These are phyloP conservation scores for Sanghuangporus baumii DNA, from an alignment of 1,284 basidiomycete genomes.

Conservation along the genomic window DNA sequence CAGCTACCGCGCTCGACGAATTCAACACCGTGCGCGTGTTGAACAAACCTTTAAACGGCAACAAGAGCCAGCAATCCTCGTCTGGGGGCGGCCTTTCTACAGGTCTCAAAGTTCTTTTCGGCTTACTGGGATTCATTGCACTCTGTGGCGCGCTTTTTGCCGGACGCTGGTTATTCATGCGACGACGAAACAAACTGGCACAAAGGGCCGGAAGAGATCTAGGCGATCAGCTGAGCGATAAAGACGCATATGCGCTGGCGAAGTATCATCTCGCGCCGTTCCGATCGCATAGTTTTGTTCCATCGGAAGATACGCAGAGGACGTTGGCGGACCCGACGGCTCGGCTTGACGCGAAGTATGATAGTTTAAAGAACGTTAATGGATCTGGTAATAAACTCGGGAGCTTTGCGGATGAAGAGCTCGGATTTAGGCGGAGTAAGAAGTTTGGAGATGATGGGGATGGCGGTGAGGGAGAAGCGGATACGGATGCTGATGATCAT, in stretches of 20 bases:
- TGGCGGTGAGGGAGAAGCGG: constrained; percentile 24
- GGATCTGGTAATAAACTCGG: constrained; percentile 21
- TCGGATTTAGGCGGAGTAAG: constrained; percentile 9
- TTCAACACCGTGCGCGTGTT: constrained; percentile 62
- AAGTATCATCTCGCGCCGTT: constrained; percentile 19
- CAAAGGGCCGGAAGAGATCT: constrained; percentile 7
- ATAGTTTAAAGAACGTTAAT: not conserved
- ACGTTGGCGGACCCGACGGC: constrained; percentile 27
- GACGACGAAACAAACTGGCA: constrained; percentile 19
- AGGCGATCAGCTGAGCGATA: constrained; percentile 7
- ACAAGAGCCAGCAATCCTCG: constrained; percentile 9
- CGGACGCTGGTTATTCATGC: constrained; percentile 42
- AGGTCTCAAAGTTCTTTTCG: constrained; percentile 56
- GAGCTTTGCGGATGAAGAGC: constrained; percentile 20
- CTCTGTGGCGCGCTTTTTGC: constrained; percentile 49
- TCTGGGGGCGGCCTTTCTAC: constrained; percentile 32
- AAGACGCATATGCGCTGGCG: constrained; percentile 17
- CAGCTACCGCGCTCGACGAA: constrained; percentile 50
- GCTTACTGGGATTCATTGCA: constrained; percentile 48
- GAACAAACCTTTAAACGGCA: constrained; percentile 42
- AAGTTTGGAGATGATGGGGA: constrained; percentile 1
- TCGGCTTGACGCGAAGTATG: constrained; percentile 22
- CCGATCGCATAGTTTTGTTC: constrained; percentile 22
- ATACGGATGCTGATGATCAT: constrained; percentile 23
- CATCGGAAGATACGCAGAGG: constrained; percentile 29